These are phyloP conservation scores for Chlamydomonas urium DNA, from an alignment of 139 green algal genomes.

Conservation along the genomic window DNA sequence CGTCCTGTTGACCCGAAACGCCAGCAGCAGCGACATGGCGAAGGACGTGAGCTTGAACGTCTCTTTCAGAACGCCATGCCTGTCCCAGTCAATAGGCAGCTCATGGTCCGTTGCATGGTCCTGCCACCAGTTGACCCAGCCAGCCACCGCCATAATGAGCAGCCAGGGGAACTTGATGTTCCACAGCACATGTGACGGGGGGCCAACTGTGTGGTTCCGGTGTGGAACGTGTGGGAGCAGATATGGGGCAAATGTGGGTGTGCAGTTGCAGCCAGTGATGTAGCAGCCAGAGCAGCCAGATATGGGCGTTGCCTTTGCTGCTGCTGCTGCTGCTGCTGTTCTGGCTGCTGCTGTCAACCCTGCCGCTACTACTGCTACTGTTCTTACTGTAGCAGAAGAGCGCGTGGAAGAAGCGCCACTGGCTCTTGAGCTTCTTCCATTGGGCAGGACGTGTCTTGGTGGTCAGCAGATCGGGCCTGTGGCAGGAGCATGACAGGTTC, in stretches of 20 bases:
- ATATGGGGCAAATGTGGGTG: background rate
- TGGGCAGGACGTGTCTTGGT: background rate
- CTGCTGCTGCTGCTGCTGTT: background rate
- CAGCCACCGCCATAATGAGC: background rate
- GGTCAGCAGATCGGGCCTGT: background rate
- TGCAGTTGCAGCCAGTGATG: background rate
- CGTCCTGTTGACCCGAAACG: slow-evolving; percentile 3
- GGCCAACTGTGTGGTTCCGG: slow-evolving; percentile 1
- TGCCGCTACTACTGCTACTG: background rate
- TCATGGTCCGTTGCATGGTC: background rate
- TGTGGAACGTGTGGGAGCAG: background rate
- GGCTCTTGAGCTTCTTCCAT: background rate
- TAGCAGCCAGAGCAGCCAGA: background rate
- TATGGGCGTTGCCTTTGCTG: background rate
- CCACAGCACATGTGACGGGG: slow-evolving; percentile 14
- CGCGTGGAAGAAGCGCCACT: slow-evolving; percentile 14
- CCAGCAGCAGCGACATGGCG: slow-evolving; percentile 17
- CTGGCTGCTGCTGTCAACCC: background rate
- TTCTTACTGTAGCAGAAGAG: slow-evolving; percentile 14
- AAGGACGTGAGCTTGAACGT: slow-evolving; percentile 4
- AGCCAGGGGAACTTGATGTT: slow-evolving; percentile 17
- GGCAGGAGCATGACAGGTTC: no score
- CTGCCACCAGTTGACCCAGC: background rate
- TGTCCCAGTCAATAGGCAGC: background rate
- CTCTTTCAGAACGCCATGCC: background rate